Conservation (phyloP, 1,284 basidiomycete genomes). For the Tylopilus microsporus region DNA sequence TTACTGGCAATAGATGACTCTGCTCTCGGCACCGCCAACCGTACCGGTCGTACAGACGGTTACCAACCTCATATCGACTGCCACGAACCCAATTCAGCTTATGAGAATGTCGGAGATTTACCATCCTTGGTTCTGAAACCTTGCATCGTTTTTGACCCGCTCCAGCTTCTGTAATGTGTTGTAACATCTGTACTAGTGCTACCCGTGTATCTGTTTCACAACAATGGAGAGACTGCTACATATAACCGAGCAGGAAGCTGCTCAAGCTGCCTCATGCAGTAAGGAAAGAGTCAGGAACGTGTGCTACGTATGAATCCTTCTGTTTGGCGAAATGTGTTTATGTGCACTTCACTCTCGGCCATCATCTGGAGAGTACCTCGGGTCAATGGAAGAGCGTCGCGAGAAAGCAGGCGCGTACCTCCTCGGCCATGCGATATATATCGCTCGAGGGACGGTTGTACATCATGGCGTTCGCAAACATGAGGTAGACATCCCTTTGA, state of each 20-base stretch:
- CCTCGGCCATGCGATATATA: constrained; percentile 84
- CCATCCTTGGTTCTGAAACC: constrained; percentile 73
- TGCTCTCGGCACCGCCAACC: constrained; percentile 36
- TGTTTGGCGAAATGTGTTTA: constrained; percentile 71
- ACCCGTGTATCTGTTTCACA: constrained; percentile 4
- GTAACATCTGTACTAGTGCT: neutral
- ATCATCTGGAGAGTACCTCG: constrained; percentile 62
- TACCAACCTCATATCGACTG: constrained; percentile 75
- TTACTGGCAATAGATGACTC: constrained; percentile 28
- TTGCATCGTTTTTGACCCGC: neutral
- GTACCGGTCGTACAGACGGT: constrained; percentile 76
- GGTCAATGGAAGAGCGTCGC: neutral
- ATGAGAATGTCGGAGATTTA: constrained; percentile 78
- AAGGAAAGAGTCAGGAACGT: constrained; percentile 24
- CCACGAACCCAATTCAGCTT: constrained; percentile 73
- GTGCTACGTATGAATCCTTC: constrained; percentile 58
- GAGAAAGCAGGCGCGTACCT: constrained; percentile 46
- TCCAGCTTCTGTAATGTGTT: constrained; percentile 1
- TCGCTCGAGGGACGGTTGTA: constrained; percentile 84
- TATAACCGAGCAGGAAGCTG: neutral
- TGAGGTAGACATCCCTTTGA: constrained; percentile 82
- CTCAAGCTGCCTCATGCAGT: neutral
- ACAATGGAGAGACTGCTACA: constrained; percentile 3
- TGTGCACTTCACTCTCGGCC: constrained; percentile 73
- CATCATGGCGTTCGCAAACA: constrained; percentile 97